Evolutionary conservation across 495 filamentous ascomycete species (phyloP).

Genomic region (Daldinia vernicosa): DNA sequence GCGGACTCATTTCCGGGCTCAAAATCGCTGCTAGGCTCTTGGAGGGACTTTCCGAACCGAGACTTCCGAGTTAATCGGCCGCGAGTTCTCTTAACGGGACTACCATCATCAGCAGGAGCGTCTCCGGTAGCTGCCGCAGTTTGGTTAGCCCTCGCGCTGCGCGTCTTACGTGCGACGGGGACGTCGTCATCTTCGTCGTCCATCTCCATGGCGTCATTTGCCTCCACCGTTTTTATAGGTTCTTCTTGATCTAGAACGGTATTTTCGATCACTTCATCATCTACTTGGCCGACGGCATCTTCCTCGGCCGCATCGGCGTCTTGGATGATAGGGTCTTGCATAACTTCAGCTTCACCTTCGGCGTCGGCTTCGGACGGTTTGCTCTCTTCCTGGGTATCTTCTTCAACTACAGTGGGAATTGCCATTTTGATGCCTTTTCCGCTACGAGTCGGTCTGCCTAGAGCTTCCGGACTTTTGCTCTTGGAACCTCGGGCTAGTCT

Average conservation of each 20-base stretch:
- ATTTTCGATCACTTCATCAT: constrained; percentile 46
- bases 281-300: constrained; percentile 39
- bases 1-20: constrained; percentile 75
- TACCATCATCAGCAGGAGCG: constrained; percentile 46
- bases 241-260: constrained; percentile 49
- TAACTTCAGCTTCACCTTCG: constrained; percentile 17
- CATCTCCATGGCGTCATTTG: constrained; percentile 65
- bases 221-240: constrained; percentile 53
- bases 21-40: constrained; percentile 86
- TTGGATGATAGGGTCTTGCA: constrained; percentile 43
- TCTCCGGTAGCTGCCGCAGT: constrained; percentile 47
- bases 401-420: constrained; percentile 64
- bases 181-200: constrained; percentile 72
- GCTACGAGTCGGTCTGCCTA: constrained; percentile 62
- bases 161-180: constrained; percentile 63
- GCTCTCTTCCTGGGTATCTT: constrained; percentile 63
- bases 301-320: constrained; percentile 51
- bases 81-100: constrained; percentile 45
- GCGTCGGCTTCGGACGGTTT: constrained; percentile 9
- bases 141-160: constrained; percentile 53
- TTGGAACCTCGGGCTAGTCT: constrained; percentile 58
- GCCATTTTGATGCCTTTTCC: constrained; percentile 70
- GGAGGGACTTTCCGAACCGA: constrained; percentile 61
- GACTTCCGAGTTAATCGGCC: constrained; percentile 60
- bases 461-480: constrained; percentile 73